A percentile compares a stretch with the other conserved stretches of the same genome.
Evolutionary conservation across 164 flowering plant genomes (phyloP).

Genomic region (Vitis labrusca): DNA sequence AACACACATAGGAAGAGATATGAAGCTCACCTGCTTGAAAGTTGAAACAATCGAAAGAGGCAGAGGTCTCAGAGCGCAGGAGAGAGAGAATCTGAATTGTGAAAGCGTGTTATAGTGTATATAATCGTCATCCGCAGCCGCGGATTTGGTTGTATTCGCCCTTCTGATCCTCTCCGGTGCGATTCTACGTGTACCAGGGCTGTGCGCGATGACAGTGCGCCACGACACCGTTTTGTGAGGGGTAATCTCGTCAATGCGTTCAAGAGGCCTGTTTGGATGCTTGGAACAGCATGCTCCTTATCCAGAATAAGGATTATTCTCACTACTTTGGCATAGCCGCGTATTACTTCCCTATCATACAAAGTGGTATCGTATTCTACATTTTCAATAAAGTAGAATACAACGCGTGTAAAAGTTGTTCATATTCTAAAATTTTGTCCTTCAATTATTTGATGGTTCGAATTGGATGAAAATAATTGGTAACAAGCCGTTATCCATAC

Average conservation of each 20-base stretch:
- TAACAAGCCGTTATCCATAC: too few relatives aligned
- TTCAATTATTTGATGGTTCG: too few relatives aligned
- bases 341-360: too few relatives aligned
- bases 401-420: too few relatives aligned
- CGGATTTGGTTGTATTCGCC: neutral
- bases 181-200: neutral
- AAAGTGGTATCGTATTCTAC: too few relatives aligned
- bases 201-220: neutral
- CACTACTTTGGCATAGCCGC: too few relatives aligned
- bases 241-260: neutral
- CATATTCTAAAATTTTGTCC: too few relatives aligned
- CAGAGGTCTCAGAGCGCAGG: neutral
- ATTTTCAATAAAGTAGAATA: too few relatives aligned
- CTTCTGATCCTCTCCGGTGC: neutral
- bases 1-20: neutral
- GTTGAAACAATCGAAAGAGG: neutral
- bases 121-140: slow-evolving; percentile 2
- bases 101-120: neutral
- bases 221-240: neutral
- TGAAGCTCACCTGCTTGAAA: slow-evolving; percentile 1
- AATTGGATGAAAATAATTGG: too few relatives aligned
- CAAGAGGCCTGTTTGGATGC: too few relatives aligned
- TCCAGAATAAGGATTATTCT: too few relatives aligned
- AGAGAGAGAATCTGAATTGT: slow-evolving; percentile 1
- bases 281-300: too few relatives aligned